Evolutionary conservation across 2,329 filamentous ascomycete species (phyloP), one percentile per base, ranked within the genome.

Genomic region (Coniochaeta ligniaria): DNA sequence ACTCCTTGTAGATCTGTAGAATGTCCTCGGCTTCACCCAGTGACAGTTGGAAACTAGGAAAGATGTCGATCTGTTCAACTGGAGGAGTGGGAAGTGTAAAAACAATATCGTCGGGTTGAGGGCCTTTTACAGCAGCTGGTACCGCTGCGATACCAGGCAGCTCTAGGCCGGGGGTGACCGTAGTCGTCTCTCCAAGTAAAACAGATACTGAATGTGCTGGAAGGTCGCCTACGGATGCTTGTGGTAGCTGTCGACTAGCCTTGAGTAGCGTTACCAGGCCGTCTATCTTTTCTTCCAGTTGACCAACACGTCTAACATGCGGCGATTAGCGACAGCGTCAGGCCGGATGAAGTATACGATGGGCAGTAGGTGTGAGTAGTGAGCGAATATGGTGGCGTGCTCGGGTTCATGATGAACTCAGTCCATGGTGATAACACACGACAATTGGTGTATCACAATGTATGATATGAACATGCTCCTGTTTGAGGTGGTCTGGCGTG

Each of bases 261-360:
- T 14, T 47, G 9, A 76, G 68, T 6, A 76, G 68, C 4, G 71
- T 74, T 57, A 76, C 71, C 24, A 76, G 70, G 43, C 72, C 72
- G n/a, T 76, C 74, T 33, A 76, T 74, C 62, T 75, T 76, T 58
- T 73, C 69, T 59, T 76, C 74, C 2, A 76, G 54, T 43, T 74
- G 72, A 6, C 71, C 73, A 2, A 76, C 74, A 12, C 73, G 70
- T 7, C 17, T 17, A 8, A 43, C 11, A 54, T 54, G 17, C 52
- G 6, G n/a, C 3, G 20, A 43, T 60, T 45, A 63, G 35, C 54
- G 59, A 56, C 26, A 50, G 28, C 9, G 4, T 4, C 38, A 20
- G n/a, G 14, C 9, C 6, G 38, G 6, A 31, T n/a, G 38, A n/a
- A n/a, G 9, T n/a, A 41, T 20, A 9, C 17, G 16, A 41, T 17